A percentile compares a stretch with the other conserved stretches of the same genome.
These are phyloP conservation scores for Saussurea involucrata DNA, from an alignment of 129 eudicot genomes.

Conservation along the genomic window DNA sequence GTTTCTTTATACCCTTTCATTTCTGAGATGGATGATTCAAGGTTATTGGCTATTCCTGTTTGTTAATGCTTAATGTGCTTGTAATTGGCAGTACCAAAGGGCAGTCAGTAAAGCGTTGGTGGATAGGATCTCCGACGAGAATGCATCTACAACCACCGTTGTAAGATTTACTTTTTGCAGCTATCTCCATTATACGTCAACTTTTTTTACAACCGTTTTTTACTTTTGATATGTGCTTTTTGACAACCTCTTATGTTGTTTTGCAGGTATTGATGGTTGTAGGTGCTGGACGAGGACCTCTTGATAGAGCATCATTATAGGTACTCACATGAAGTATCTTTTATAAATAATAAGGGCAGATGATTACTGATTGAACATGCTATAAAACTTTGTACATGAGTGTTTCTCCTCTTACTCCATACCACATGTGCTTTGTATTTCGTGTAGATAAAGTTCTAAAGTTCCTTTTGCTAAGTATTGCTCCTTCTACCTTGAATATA, in stretches of 20 bases:
- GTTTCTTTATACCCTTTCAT: not conserved
- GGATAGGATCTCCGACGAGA: too few species aligned
- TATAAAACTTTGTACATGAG: too few species aligned
- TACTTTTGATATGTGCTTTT: not conserved
- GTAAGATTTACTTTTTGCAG: too few species aligned
- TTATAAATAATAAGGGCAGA: not conserved
- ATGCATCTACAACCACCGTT: too few species aligned
- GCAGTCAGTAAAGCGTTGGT: too few species aligned
- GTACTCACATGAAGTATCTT: conserved; percentile 22
- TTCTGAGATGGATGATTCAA: not conserved
- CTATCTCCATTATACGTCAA: too few species aligned
- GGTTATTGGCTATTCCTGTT: not conserved
- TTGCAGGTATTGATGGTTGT: conserved; percentile 93
- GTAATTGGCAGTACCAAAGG: too few species aligned
- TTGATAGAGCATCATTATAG: conserved; percentile 94
- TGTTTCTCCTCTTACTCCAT: too few species aligned
- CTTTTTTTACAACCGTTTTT: not conserved
- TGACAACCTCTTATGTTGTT: not conserved
- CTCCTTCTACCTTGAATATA: too few species aligned
- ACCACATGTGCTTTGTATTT: too few species aligned
- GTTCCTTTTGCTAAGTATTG: too few species aligned
- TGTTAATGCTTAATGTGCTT: conserved; percentile 5
- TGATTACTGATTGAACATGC: not conserved
- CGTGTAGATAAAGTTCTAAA: too few species aligned
- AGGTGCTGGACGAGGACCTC: conserved; percentile 99